phyloP scores from a whole-genome alignment of 2,329 filamentous ascomycete species.

The Xylaria sp. region DNA sequence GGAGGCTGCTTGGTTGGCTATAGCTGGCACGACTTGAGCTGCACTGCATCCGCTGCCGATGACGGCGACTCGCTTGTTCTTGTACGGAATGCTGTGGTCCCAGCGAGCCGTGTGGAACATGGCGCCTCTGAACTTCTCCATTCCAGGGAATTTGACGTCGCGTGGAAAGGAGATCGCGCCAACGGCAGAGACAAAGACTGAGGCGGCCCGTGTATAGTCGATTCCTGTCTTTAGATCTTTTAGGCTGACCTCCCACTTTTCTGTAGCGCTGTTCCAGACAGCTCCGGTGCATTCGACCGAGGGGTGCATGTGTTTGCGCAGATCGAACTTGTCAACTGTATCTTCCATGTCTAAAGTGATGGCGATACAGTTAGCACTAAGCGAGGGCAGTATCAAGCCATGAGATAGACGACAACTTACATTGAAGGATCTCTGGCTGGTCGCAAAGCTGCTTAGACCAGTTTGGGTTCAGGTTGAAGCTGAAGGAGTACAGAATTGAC shows the following conservation, averaged over 20 bases:
- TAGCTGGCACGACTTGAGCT: slow-evolving; percentile 52
- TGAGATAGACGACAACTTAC: background rate
- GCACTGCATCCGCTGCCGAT: slow-evolving; percentile 54
- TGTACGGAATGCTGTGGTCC: slow-evolving; percentile 47
- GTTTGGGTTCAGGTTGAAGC: slow-evolving; percentile 3
- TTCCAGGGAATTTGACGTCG: slow-evolving; percentile 46
- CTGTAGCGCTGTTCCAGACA: slow-evolving; percentile 45
- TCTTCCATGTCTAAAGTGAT: slow-evolving; percentile 29
- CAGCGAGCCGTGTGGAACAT: slow-evolving; percentile 53
- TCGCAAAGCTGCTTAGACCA: slow-evolving; percentile 14
- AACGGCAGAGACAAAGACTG: slow-evolving; percentile 47
- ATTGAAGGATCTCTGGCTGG: slow-evolving; percentile 10
- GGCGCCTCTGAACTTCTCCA: slow-evolving; percentile 50
- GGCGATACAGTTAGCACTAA: background rate
- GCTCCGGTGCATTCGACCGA: slow-evolving; percentile 30
- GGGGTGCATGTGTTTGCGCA: slow-evolving; percentile 29
- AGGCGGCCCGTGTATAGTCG: slow-evolving; percentile 36
- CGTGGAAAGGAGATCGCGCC: slow-evolving; percentile 45
- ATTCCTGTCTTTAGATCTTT: slow-evolving; percentile 30
- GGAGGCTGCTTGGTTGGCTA: slow-evolving; percentile 45
- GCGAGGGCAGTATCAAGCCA: background rate
- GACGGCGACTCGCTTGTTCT: slow-evolving; percentile 51
- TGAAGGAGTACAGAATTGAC: background rate
- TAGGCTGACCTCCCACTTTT: slow-evolving; percentile 31
- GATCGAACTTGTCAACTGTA: slow-evolving; percentile 36